Evolutionary conservation across 495 filamentous ascomycete species (phyloP).

Genomic region (Aspergillus panamensis): DNA sequence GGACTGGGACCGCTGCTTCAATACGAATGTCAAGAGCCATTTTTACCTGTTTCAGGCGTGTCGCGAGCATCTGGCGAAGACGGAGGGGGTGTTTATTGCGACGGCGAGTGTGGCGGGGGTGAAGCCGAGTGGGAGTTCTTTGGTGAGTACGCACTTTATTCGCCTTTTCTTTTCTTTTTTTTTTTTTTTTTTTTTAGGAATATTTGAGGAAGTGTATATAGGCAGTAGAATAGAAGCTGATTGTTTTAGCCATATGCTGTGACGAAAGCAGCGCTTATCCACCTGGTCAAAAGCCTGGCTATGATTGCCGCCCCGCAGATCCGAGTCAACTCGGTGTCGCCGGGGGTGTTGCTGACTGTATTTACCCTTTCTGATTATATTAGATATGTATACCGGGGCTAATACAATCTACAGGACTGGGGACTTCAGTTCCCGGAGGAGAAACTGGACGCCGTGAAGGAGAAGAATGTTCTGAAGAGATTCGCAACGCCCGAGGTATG

Average conservation of each 20-base stretch:
- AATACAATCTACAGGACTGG: neutral
- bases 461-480: constrained; percentile 6
- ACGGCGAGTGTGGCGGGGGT: constrained; percentile 8
- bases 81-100: constrained; percentile 1
- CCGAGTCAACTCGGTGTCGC: constrained; percentile 2
- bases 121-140: constrained; percentile 7
- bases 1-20: constrained; percentile 6
- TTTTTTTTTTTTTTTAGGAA: neutral
- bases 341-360: constrained; percentile 6
- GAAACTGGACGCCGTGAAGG: neutral
- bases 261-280: constrained; percentile 2
- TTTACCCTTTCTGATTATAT: neutral
- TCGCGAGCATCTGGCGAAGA: neutral
- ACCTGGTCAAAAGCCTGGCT: constrained; percentile 3
- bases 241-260: neutral
- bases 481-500: constrained; percentile 6
- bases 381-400: neutral
- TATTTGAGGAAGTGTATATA: neutral
- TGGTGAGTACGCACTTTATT: neutral
- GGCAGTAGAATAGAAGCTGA: no score
- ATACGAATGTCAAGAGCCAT: constrained; percentile 9
- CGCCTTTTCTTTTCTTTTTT: no score
- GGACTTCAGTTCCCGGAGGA: neutral
- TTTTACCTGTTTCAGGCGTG: constrained; percentile 5
- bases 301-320: constrained; percentile 4